Base-by-base conservation (phyloP, 176 grass and related monocot species). In the Neostapfia colusana region DNA sequence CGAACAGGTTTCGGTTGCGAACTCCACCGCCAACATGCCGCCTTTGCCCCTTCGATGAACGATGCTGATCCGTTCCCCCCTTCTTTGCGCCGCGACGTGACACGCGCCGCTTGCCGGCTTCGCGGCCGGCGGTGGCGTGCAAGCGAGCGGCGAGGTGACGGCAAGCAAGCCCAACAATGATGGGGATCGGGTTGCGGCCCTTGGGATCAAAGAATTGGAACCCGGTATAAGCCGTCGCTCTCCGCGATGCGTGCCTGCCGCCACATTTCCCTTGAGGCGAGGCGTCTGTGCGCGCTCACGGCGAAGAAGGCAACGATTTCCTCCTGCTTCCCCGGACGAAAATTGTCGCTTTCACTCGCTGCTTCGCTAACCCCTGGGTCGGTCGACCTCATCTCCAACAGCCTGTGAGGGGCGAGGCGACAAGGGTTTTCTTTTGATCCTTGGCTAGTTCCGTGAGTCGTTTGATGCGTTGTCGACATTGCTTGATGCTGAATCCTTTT, bases 191-290 rank as follows among this genome's bases (percentile, higher is more conserved):
- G n/a, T 79, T 17, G 80, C 85, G 36, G 80, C 53, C 35, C 80
- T 79, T 88, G 3, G 63, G 44, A 36, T 50, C 60, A 75, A 88
- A 88, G 85, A 74, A 48, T 48, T 48, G 16, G 45, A 15, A 42
- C 74, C 28, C 56, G 14, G 26, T 63, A 46, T 18, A 27, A 63
- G 23, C 77, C 76, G 41, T 75, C 72, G 23, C 76, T 76, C 43
- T 65, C 67, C 40, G 27, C 50, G 51, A 79, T 37, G 74, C 41
- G 51, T 12, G 14, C 70, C 72, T 82, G 48, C 36, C 50, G 71
- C 46, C 12, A 20, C 18, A 17, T 28, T 57, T 45, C 59, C 18
- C 26, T 57, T 62, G 58, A 82, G 41, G 62, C 49, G 37, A n/a
- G n/a, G 57, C 75, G 45, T 67, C 76, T 34, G 21, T 43, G 41